Evolutionary conservation across 192 early-diverging fungal species (phyloP).

Genomic region (Backusella tarrabulga): DNA sequence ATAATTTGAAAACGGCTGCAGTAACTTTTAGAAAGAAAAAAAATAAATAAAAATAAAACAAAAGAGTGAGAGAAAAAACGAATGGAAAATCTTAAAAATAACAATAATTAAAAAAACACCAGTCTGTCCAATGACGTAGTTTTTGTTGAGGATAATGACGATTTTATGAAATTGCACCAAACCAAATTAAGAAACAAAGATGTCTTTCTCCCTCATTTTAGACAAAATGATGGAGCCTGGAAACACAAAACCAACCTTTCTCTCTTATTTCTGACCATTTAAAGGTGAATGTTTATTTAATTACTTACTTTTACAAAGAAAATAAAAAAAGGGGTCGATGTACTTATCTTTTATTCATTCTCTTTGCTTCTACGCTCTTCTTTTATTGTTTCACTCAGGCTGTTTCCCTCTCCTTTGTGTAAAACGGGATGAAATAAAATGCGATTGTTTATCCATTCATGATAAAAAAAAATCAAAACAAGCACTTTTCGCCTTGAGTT

Average conservation of each 20-base stretch:
- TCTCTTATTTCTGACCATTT: neutral
- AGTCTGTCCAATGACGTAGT: conserved; percentile 1
- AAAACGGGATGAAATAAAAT: neutral
- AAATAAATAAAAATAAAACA: neutral
- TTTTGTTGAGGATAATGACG: neutral
- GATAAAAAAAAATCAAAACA: neutral
- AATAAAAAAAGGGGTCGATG: neutral
- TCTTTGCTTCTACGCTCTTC: neutral
- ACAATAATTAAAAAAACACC: neutral
- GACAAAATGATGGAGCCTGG: conserved; percentile 3
- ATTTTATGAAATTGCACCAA: neutral
- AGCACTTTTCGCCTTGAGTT: neutral
- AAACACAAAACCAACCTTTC: conserved; percentile 1
- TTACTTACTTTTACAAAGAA: neutral
- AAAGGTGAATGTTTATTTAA: neutral
- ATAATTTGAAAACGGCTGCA: neutral
- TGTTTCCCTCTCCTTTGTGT: neutral
- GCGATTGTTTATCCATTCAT: neutral
- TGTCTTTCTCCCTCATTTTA: neutral
- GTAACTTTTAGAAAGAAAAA: neutral
- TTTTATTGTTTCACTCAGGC: neutral
- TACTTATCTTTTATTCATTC: neutral
- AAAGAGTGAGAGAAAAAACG: neutral
- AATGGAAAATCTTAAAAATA: conserved; percentile 3
- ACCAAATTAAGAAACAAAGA: conserved; percentile 5